Percentiles rank a stretch among this genome's conserved stretches.
Conservation (phyloP, 306 rosid species). For the Dryas alaskensis region DNA sequence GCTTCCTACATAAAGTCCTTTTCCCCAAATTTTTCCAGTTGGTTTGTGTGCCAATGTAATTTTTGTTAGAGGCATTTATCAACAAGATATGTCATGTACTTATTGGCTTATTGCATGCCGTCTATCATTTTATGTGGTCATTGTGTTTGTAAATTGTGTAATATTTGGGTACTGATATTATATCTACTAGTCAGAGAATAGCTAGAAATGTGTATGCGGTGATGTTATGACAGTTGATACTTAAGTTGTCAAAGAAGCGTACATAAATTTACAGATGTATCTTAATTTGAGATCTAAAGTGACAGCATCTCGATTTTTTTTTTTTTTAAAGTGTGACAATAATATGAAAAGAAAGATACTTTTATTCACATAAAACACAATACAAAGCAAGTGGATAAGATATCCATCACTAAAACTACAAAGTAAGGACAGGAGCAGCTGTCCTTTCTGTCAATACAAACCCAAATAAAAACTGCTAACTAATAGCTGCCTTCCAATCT, state of each 20-base stretch:
- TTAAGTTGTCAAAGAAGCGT: background rate
- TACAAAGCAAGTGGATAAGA: too few species aligned
- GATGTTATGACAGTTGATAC: background rate
- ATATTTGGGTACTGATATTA: background rate
- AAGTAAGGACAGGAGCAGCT: too few species aligned
- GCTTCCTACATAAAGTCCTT: background rate
- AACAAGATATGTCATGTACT: background rate
- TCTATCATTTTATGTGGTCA: background rate
- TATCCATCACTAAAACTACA: too few species aligned
- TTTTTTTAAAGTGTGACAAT: too few species aligned
- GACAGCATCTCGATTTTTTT: too few species aligned
- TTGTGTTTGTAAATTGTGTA: background rate
- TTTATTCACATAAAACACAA: too few species aligned
- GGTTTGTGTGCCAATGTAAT: background rate
- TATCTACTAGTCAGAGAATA: background rate
- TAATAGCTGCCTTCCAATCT: too few species aligned
- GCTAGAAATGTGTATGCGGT: background rate
- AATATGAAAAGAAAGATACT: too few species aligned
- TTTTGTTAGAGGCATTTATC: background rate
- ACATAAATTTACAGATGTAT: too few species aligned
- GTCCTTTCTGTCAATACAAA: too few species aligned
- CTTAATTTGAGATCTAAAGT: too few species aligned
- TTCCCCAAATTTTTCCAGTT: background rate
- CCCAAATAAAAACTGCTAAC: too few species aligned
- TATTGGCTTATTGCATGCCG: background rate